phyloP scores from a whole-genome alignment of 345 rosid genomes.

The Corchorus olitorius region DNA sequence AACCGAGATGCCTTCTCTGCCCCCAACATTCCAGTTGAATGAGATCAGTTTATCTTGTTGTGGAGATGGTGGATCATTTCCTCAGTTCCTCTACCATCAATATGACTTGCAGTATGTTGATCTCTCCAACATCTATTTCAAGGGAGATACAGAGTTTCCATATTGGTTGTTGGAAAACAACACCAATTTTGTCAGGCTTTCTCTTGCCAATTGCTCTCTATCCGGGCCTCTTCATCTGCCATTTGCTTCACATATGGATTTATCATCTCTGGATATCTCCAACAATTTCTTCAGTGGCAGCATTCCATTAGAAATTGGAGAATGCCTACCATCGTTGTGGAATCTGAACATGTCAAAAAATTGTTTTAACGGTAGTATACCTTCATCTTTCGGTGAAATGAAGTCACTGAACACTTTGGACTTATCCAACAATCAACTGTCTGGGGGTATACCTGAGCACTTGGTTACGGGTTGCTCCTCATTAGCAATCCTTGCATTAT shows the following conservation, averaged over 20 bases:
- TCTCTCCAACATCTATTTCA: background rate
- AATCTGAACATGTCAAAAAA: constrained; percentile 18
- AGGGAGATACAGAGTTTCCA: constrained; percentile 17
- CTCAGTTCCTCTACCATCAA: constrained; percentile 22
- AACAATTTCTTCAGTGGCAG: background rate
- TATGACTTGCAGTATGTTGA: background rate
- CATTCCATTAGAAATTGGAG: constrained; percentile 19
- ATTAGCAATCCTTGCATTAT: background rate
- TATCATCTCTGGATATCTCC: background rate
- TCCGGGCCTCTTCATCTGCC: constrained; percentile 12
- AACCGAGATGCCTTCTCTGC: background rate
- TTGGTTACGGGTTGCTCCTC: background rate
- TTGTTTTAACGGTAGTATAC: constrained; percentile 20
- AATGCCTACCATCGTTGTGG: background rate
- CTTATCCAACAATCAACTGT: constrained; percentile 25
- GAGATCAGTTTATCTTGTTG: background rate
- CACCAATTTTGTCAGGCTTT: background rate
- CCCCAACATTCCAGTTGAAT: background rate
- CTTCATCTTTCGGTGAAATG: constrained; percentile 21
- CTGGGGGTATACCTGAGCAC: constrained; percentile 16
- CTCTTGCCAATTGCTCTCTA: background rate
- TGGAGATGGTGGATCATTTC: constrained; percentile 1
- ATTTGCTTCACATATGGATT: background rate
- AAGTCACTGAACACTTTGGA: background rate
- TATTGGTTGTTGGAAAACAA: constrained; percentile 35